These are phyloP conservation scores for Termitomyces sp. DNA, from an alignment of 768 basidiomycete genomes.

Conservation along the genomic window DNA sequence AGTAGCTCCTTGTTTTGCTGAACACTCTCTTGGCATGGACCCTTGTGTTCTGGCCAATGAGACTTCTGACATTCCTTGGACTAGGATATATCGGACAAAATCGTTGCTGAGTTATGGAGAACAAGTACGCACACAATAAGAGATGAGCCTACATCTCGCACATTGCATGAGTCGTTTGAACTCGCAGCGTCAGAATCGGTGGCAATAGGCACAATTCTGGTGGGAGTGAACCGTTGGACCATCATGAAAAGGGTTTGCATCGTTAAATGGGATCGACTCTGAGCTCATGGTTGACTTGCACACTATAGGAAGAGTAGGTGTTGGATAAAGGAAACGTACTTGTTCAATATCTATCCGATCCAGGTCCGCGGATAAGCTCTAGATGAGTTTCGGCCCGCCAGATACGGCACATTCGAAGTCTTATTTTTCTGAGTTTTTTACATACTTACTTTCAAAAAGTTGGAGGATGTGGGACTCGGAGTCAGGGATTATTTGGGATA, in stretches of 20 bases:
- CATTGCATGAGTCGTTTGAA: background rate
- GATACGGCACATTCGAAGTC: too few relatives aligned
- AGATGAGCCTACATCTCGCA: background rate
- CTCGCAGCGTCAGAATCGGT: conserved; percentile 1
- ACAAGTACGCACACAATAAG: background rate
- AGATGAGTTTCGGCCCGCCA: too few relatives aligned
- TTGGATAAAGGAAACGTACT: too few relatives aligned
- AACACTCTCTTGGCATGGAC: background rate
- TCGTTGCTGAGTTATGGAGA: too few relatives aligned
- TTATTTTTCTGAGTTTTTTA: too few relatives aligned
- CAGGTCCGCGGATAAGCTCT: too few relatives aligned
- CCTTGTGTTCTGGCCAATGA: conserved; percentile 1
- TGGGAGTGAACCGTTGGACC: background rate
- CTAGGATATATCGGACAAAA: background rate
- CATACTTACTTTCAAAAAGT: too few relatives aligned
- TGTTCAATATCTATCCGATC: too few relatives aligned
- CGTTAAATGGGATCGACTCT: background rate
- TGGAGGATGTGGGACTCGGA: too few relatives aligned
- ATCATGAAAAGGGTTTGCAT: conserved; percentile 1
- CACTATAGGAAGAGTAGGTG: background rate
- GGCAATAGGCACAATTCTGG: conserved; percentile 2
- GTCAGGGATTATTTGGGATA: too few relatives aligned
- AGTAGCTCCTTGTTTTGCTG: background rate
- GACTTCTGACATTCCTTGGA: conserved; percentile 1
- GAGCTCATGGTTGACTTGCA: background rate